A percentile compares a stretch with the other conserved stretches of the same genome.
These are phyloP conservation scores for Colletotrichum lindemuthianum DNA, from an alignment of 2,329 filamentous ascomycete species.

Conservation along the genomic window DNA sequence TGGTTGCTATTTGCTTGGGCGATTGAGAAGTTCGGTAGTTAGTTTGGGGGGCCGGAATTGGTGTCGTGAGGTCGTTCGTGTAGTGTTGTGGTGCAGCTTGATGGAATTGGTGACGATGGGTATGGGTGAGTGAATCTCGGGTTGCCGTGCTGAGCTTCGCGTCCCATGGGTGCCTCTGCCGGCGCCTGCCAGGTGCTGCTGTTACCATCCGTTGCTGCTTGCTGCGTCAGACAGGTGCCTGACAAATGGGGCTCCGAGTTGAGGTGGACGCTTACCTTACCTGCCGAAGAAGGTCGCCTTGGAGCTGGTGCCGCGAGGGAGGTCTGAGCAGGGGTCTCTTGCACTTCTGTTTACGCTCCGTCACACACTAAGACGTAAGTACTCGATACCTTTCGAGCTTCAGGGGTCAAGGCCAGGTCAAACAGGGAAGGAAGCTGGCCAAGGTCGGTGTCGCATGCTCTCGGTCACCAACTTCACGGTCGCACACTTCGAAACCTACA, in stretches of 20 bases:
- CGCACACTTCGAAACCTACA: slow-evolving; percentile 16
- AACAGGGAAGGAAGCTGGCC: slow-evolving; percentile 28
- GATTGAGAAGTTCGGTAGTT: slow-evolving; percentile 12
- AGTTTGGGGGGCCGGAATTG: slow-evolving; percentile 29
- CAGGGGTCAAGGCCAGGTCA: slow-evolving; percentile 22
- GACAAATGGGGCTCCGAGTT: slow-evolving; percentile 29
- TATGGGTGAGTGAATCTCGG: slow-evolving; percentile 22
- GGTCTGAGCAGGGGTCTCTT: not conserved
- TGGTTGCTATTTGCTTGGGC: slow-evolving; percentile 46
- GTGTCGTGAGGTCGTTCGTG: slow-evolving; percentile 6
- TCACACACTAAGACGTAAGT: not conserved
- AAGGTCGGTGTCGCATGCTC: slow-evolving; percentile 26
- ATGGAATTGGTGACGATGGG: not conserved
- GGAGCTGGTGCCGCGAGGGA: slow-evolving; percentile 6
- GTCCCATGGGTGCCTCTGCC: slow-evolving; percentile 41
- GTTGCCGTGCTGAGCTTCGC: slow-evolving; percentile 39
- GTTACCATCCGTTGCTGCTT: slow-evolving; percentile 5
- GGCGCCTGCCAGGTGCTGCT: slow-evolving; percentile 16
- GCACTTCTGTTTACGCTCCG: not conserved
- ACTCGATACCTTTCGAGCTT: slow-evolving; percentile 14
- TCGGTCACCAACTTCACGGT: slow-evolving; percentile 28
- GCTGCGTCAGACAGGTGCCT: slow-evolving; percentile 31
- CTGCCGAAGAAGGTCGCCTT: slow-evolving; percentile 31
- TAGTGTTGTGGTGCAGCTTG: slow-evolving; percentile 5
- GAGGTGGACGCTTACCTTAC: not conserved